Conservation (phyloP, 192 early-diverging fungal genomes). For the Entophlyctis luteolus region DNA sequence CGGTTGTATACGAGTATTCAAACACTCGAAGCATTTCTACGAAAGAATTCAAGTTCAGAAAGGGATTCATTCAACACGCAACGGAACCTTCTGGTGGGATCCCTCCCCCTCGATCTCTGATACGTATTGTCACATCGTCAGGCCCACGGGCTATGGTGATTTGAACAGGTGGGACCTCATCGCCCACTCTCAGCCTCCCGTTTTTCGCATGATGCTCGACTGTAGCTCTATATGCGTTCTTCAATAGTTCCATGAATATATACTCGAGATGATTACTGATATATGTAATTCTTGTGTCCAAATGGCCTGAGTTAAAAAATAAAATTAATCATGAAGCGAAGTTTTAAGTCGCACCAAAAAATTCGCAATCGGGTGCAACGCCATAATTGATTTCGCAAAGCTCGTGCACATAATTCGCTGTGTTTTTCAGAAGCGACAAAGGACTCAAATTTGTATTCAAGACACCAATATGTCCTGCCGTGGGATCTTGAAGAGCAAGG, state of each 20-base stretch:
- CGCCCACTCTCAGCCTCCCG: background rate
- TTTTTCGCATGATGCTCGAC: conserved; percentile 46
- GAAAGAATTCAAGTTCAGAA: background rate
- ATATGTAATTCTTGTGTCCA: conserved; percentile 69
- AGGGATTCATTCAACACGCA: background rate
- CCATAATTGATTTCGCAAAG: conserved; percentile 92
- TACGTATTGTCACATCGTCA: conserved; percentile 76
- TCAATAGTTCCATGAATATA: conserved; percentile 84
- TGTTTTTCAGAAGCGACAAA: conserved; percentile 59
- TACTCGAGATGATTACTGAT: conserved; percentile 92
- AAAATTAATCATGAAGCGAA: background rate
- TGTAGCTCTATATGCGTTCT: conserved; percentile 86
- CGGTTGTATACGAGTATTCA: conserved; percentile 92
- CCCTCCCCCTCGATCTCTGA: conserved; percentile 90
- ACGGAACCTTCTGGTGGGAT: conserved; percentile 58
- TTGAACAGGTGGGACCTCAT: conserved; percentile 65
- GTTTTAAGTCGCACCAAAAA: background rate
- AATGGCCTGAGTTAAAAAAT: conserved; percentile 55
- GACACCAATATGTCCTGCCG: conserved; percentile 71
- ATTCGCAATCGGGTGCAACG: conserved; percentile 62
- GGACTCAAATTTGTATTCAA: conserved; percentile 77
- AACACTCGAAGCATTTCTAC: conserved; percentile 71
- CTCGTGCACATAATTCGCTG: conserved; percentile 70
- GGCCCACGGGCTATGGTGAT: conserved; percentile 77
- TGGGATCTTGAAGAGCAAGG: conserved; percentile 65